Base-by-base conservation (phyloP, 2,329 filamentous ascomycete genomes). In the Botrytis paeoniae region DNA sequence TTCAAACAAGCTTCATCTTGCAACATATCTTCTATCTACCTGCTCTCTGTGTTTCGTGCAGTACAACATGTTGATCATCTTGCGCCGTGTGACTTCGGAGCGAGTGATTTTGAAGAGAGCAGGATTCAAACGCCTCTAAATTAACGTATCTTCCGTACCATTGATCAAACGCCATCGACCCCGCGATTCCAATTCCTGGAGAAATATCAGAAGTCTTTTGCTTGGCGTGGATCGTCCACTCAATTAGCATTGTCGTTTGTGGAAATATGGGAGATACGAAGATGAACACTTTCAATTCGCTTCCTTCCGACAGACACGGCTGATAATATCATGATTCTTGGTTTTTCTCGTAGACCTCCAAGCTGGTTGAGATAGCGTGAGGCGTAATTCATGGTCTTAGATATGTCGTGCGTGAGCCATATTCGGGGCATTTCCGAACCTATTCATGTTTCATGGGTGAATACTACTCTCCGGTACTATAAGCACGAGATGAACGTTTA, bases 401-500 rank as follows among this genome's bases (percentile, higher is more conserved):
- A 68, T 68, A 69, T 69, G 65, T 69, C n/a, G 65, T 69, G 65
- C 65, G 65, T 69, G 51, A 22, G 48, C 65, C 18, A 41, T 69
- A 57, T 43, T 43, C 48, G 48, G 65, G 37, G 37, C n/a, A 43
- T 32, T 41, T 68, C 65, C 65, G 65, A 68, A 8, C 48, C 65
- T 10, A 59, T 57, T 69, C 48, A 25, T 64, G 62, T 48, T 48
- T 48, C 29, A 16, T 54, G 25, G 12, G n/a, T 68, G 64, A 57
- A 39, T 41, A 57, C 35, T 20, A 32, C 64, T 54, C 25, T 48
- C 35, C 64, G 16, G 10, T 18, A 68, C 39, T 41, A 48, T 32
- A 41, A 69, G 48, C 51, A 69, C 65, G n/a, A 69, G 35, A 43
- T 69, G 48, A 41, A 41, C 37, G 37, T 68, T 65, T 32, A 12